A percentile compares a stretch with the other conserved stretches of the same genome.
Conservation (phyloP, 2,329 filamentous ascomycete genomes). For the Paracorniculantispora psalliotae region DNA sequence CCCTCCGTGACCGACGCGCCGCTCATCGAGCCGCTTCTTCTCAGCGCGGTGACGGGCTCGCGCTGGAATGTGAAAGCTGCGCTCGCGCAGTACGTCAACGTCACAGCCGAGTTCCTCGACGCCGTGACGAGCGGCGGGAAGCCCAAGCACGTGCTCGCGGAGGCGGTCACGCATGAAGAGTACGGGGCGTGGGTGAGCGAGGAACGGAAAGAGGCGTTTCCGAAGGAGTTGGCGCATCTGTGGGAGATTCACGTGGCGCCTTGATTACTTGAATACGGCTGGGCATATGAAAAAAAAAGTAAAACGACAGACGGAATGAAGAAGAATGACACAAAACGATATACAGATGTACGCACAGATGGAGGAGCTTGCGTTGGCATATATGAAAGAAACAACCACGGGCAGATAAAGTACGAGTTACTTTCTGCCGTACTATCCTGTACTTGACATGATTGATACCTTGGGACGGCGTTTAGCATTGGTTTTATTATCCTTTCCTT, state of each 20-base stretch:
- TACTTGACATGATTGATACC: conserved; percentile 9
- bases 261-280: neutral
- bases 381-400: neutral
- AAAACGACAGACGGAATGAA: neutral
- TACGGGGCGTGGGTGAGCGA: conserved; percentile 37
- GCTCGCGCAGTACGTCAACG: conserved; percentile 54
- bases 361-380: neutral
- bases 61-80: conserved; percentile 53
- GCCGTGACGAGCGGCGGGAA: conserved; percentile 39
- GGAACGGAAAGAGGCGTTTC: conserved; percentile 27
- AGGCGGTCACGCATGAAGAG: conserved; percentile 40
- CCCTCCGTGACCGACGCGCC: conserved; percentile 64
- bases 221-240: conserved; percentile 29
- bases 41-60: conserved; percentile 58
- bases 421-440: neutral
- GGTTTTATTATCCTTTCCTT: neutral
- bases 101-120: conserved; percentile 52
- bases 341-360: neutral
- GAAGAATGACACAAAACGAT: neutral
- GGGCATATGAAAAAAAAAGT: neutral
- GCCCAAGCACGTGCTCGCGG: conserved; percentile 43
- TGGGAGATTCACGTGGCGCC: conserved; percentile 41
- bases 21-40: conserved; percentile 55
- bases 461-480: conserved; percentile 12
- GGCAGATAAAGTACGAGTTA: neutral